Evolutionary conservation across 2,329 filamentous ascomycete genomes (phyloP).

Genomic region (Colletotrichum nymphaeae): DNA sequence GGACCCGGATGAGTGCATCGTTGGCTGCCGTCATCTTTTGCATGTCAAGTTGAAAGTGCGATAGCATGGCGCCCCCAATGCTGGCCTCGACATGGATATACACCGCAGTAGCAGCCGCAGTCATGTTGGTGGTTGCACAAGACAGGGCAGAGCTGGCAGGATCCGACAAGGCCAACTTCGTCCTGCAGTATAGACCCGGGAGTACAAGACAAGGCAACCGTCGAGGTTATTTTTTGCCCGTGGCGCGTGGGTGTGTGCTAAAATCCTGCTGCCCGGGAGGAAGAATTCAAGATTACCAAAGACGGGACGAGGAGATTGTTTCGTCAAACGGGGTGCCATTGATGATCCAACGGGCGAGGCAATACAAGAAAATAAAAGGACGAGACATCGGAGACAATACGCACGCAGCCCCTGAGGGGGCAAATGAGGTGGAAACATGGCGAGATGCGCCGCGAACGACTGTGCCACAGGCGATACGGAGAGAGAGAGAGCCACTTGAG

Average conservation of each 20-base stretch:
- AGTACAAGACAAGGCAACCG: conserved; percentile 5
- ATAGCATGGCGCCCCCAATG: background rate
- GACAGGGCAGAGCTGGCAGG: conserved; percentile 12
- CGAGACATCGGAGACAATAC: background rate
- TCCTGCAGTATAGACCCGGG: background rate
- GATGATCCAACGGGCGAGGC: background rate
- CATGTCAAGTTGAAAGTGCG: background rate
- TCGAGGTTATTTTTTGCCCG: conserved; percentile 15
- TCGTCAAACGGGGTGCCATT: background rate
- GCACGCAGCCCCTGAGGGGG: conserved; percentile 14
- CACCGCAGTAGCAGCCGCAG: conserved; percentile 9
- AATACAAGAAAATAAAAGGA: background rate
- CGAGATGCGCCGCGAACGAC: background rate
- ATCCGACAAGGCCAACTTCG: conserved; percentile 5
- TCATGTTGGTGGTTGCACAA: conserved; percentile 12
- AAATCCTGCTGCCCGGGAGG: background rate
- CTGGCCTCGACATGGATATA: background rate
- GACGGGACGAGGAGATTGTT: background rate
- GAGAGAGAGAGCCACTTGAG: background rate
- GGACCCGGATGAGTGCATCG: background rate
- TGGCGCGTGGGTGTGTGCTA: background rate
- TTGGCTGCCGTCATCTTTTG: background rate
- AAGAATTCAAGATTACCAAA: background rate
- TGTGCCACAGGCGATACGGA: background rate
- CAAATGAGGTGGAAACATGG: conserved; percentile 19